Percentiles rank a stretch among this genome's conserved stretches.
phyloP scores from a whole-genome alignment of 2,329 filamentous ascomycete genomes.

The Amauroascus verrucosus region DNA sequence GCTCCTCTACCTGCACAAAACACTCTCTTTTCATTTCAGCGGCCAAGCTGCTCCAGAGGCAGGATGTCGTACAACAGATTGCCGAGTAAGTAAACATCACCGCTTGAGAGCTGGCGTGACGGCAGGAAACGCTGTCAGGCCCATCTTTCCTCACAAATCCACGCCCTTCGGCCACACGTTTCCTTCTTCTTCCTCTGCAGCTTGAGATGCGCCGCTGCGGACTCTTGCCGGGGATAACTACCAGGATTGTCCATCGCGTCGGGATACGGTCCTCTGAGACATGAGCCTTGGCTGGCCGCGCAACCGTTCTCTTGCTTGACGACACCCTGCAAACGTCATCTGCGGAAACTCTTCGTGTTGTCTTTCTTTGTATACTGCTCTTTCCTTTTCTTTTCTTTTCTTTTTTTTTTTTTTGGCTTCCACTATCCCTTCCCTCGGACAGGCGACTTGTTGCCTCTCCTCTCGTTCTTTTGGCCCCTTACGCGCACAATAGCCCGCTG shows the following conservation, averaged over 20 bases:
- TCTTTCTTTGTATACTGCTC: background rate
- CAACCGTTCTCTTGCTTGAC: background rate
- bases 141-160: too few species aligned
- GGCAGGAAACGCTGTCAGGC: too few species aligned
- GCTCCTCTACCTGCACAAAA: too few species aligned
- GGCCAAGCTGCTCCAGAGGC: background rate
- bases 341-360: too few species aligned
- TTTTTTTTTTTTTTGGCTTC: background rate
- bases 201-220: background rate
- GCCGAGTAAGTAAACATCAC: slow-evolving; percentile 4
- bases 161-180: too few species aligned
- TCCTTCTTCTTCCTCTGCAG: background rate
- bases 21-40: too few species aligned
- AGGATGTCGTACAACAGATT: slow-evolving; percentile 10
- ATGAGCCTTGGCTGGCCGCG: slow-evolving; percentile 7
- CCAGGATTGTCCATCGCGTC: background rate
- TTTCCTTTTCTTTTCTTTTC: background rate
- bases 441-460: background rate
- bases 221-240: background rate
- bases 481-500: too few species aligned
- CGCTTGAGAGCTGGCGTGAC: background rate
- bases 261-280: background rate
- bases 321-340: background rate
- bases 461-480: background rate
- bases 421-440: background rate